Base-by-base conservation (phyloP, 2,329 filamentous ascomycete genomes). In the Trichophyton schoenleinii region DNA sequence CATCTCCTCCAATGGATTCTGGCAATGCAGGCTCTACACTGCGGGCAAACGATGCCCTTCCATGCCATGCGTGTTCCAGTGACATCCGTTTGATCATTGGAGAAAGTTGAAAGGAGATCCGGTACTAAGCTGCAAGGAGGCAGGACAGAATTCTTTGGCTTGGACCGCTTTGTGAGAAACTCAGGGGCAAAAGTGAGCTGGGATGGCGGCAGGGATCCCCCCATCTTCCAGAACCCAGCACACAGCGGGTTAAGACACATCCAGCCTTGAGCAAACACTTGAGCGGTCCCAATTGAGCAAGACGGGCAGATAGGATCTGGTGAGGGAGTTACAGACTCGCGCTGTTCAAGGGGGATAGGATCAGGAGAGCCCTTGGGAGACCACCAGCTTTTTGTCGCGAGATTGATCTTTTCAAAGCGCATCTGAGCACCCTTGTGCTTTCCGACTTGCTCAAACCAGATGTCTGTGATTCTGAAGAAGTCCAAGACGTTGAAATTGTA, bases 401-500 rank as follows among this genome's bases (percentile, higher is more conserved):
- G 68, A 15, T 84, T 70, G 0, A 88, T 72, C 63, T 87, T 87
- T 69, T 91, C 84, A 2, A 89, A 79, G 0, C 87, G 81, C 28
- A 87, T 78, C 64, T 83, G 84, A 66, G 81, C 79, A 0, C 78
- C 76, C 0, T 70, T 72, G 4, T 70, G 75, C 1, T 66, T 67
- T 1, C 69, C 70, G 0, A 75, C 70, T 63, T 77, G 79, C 66
- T 91, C 87, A 9, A 73, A 76, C 87, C 87, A 91, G 0, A 89
- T 76, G 57, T 86, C 76, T 0, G 85, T 87, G 11, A 88, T 75
- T 57, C 84, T 82, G 69, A 88, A 91, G 70, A 79, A 84, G n/a
- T 78, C 86, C 48, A 91, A 75, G 0, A 89, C 83, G 61, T 81
- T 84, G 67, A 85, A 90, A 0, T 79, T 74, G 62, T 85, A 77